Evolutionary conservation across 768 basidiomycete genomes (phyloP).

Genomic region (Podaxis mareebaensis): DNA sequence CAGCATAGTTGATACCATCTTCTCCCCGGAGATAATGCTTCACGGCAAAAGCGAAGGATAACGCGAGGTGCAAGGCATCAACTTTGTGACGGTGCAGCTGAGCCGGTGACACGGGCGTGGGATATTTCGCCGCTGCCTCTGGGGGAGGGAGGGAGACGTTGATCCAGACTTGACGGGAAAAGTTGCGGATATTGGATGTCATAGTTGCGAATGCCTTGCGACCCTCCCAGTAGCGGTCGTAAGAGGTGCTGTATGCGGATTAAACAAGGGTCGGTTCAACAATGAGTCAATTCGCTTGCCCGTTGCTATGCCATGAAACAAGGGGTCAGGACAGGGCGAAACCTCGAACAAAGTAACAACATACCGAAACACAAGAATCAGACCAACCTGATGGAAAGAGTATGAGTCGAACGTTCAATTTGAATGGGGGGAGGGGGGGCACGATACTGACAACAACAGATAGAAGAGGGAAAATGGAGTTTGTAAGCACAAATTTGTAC

Average conservation of each 20-base stretch:
- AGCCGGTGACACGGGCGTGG: slow-evolving; percentile 41
- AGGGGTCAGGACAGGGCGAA: not conserved
- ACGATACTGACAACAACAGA: slow-evolving; percentile 77
- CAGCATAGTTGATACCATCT: slow-evolving; percentile 69
- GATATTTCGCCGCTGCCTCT: slow-evolving; percentile 45
- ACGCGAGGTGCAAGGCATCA: slow-evolving; percentile 64
- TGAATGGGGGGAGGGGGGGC: not conserved
- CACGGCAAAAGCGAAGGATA: slow-evolving; percentile 72
- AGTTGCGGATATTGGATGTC: slow-evolving; percentile 72
- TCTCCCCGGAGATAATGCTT: slow-evolving; percentile 87
- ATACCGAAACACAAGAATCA: slow-evolving; percentile 86
- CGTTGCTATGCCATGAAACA: slow-evolving; percentile 48
- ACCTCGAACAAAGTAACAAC: slow-evolving; percentile 22
- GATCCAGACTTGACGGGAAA: slow-evolving; percentile 79
- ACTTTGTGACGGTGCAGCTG: slow-evolving; percentile 69
- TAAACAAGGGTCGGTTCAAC: not conserved
- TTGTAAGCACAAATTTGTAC: slow-evolving; percentile 64
- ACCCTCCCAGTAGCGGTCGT: slow-evolving; percentile 88
- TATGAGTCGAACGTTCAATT: slow-evolving; percentile 5
- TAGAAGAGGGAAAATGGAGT: slow-evolving; percentile 83
- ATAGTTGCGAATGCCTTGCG: slow-evolving; percentile 79
- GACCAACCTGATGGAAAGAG: slow-evolving; percentile 60
- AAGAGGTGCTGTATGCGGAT: slow-evolving; percentile 61
- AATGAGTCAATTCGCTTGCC: slow-evolving; percentile 40
- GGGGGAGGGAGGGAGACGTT: slow-evolving; percentile 66